These are phyloP conservation scores for Tylopilus cervinicoccineus DNA, from an alignment of 768 basidiomycete species.

Conservation along the genomic window DNA sequence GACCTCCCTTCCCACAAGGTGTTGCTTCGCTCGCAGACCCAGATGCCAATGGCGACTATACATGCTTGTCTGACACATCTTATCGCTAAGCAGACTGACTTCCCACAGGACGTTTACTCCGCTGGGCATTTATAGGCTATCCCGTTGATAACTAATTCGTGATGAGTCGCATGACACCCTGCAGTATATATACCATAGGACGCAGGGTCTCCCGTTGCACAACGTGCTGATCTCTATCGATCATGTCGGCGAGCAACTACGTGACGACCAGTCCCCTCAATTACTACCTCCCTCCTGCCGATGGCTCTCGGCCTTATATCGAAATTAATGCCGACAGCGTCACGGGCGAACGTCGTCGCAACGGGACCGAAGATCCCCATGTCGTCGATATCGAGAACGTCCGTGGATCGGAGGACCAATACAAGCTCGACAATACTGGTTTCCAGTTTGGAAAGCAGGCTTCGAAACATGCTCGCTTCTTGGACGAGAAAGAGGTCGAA, in stretches of 20 bases:
- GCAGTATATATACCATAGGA: slow-evolving; percentile 27
- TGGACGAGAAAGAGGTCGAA: slow-evolving; percentile 33
- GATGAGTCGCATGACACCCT: too few relatives aligned
- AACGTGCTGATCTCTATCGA: too few relatives aligned
- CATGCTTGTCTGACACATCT: too few relatives aligned
- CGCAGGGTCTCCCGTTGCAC: too few relatives aligned
- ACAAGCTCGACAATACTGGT: slow-evolving; percentile 32
- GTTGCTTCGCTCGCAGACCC: too few relatives aligned
- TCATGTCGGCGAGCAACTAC: slow-evolving; percentile 14
- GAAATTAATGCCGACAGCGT: slow-evolving; percentile 15
- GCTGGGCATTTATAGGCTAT: too few relatives aligned
- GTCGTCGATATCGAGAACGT: slow-evolving; percentile 29
- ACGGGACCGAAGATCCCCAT: slow-evolving; percentile 18
- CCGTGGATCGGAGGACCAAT: slow-evolving; percentile 31
- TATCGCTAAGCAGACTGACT: too few relatives aligned
- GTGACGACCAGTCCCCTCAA: slow-evolving; percentile 17
- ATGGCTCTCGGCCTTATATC: slow-evolving; percentile 17
- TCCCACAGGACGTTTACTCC: too few relatives aligned
- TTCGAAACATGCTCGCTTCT: slow-evolving; percentile 30
- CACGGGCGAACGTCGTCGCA: slow-evolving; percentile 13
- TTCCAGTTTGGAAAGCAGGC: slow-evolving; percentile 31
- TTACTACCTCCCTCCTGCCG: slow-evolving; percentile 15
- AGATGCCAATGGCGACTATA: too few relatives aligned
- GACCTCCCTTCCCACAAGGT: too few relatives aligned
- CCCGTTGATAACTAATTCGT: too few relatives aligned